A percentile compares a stretch with the other conserved stretches of the same genome.
phyloP scores from a whole-genome alignment of 345 rosid species.

The Aquilaria sinensis region DNA sequence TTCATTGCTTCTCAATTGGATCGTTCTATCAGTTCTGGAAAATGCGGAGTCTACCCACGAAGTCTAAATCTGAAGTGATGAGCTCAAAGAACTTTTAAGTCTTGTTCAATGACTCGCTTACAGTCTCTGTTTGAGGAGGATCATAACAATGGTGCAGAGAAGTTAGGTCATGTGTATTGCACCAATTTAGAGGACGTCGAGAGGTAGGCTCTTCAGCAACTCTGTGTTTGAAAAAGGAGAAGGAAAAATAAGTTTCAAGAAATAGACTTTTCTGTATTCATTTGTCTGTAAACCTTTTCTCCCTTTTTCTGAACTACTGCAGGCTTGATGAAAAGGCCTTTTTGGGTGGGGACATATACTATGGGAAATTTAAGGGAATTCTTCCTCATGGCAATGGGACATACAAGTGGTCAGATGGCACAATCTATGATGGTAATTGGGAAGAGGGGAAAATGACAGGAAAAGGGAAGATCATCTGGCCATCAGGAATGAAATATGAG shows the following conservation, averaged over 20 bases:
- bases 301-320: background rate
- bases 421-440: conserved; percentile 78
- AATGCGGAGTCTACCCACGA: no score
- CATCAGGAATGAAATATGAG: conserved; percentile 64
- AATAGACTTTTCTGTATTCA: no score
- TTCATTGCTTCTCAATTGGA: no score
- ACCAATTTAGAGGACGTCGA: conserved; percentile 9
- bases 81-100: background rate
- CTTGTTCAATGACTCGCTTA: conserved; percentile 8
- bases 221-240: background rate
- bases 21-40: no score
- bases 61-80: background rate
- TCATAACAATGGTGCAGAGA: conserved; percentile 4
- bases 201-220: conserved; percentile 5
- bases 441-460: conserved; percentile 72
- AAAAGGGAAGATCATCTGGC: conserved; percentile 59
- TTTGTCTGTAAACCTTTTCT: background rate
- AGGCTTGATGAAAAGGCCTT: conserved; percentile 41
- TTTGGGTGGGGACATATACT: conserved; percentile 55
- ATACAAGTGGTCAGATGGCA: conserved; percentile 61
- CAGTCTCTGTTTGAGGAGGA: conserved; percentile 7
- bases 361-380: conserved; percentile 46
- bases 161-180: conserved; percentile 7
- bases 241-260: no score
- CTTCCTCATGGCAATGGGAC: conserved; percentile 69